Conservation (phyloP, 176 grass and related monocot species). For the Carex myosuroides region DNA sequence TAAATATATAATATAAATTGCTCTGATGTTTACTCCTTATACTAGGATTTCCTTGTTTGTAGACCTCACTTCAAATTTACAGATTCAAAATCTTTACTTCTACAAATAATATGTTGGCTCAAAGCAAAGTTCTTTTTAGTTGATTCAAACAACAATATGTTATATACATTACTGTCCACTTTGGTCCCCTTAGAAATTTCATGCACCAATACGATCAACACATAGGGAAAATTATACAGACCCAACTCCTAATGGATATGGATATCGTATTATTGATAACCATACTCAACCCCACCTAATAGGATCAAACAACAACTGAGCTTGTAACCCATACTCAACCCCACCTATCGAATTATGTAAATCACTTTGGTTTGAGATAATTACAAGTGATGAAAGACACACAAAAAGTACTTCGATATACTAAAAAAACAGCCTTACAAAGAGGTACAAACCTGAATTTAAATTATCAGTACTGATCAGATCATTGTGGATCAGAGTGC, state of each 20-base stretch:
- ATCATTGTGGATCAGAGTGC: neutral
- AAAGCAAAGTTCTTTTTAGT: neutral
- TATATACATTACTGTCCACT: neutral
- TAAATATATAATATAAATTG: neutral
- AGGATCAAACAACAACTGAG: neutral
- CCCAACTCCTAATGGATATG: neutral
- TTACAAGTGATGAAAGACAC: neutral
- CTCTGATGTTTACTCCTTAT: neutral
- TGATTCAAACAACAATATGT: neutral
- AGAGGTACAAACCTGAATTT: slow-evolving; percentile 25
- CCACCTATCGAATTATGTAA: neutral
- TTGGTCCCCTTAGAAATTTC: neutral
- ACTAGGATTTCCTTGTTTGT: neutral
- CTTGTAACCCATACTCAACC: neutral
- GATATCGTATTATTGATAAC: neutral
- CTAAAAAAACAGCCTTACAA: neutral
- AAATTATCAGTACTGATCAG: slow-evolving; percentile 11
- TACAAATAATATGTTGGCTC: neutral
- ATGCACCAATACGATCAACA: neutral
- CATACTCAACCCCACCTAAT: neutral
- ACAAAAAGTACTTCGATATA: neutral
- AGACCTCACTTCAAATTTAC: neutral
- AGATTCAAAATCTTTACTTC: neutral
- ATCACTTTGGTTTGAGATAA: neutral
- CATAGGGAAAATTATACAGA: neutral